Conservation (phyloP, 2,329 filamentous ascomycete genomes). For the Venturia pyrina region DNA sequence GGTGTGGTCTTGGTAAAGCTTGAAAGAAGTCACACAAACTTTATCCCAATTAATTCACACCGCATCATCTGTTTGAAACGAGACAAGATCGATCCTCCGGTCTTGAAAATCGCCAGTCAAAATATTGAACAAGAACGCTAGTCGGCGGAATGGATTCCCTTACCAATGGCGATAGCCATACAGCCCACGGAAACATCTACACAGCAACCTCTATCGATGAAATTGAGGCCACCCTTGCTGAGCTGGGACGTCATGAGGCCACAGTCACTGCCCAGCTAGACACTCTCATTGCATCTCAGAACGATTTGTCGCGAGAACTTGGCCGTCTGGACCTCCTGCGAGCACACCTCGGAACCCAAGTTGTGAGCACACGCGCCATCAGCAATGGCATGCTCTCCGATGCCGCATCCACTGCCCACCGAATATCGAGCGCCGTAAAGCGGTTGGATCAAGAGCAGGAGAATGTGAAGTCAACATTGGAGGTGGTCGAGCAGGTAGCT, state of each 20-base stretch:
- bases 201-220: conserved; percentile 55
- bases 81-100: background rate
- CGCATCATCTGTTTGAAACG: background rate
- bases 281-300: conserved; percentile 68
- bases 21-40: background rate
- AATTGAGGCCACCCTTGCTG: conserved; percentile 65
- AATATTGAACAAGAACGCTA: too few relatives aligned
- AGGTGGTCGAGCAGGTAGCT: conserved; percentile 89
- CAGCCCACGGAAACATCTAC: conserved; percentile 2
- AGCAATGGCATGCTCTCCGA: conserved; percentile 84
- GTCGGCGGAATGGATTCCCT: background rate
- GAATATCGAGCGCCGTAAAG: conserved; percentile 79
- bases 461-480: conserved; percentile 78
- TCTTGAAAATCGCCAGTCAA: too few relatives aligned
- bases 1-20: conserved; percentile 1
- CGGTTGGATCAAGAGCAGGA: conserved; percentile 84
- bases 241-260: conserved; percentile 67
- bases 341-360: conserved; percentile 78
- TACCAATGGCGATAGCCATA: background rate
- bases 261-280: conserved; percentile 65
- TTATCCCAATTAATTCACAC: background rate
- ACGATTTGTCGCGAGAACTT: conserved; percentile 77
- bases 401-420: conserved; percentile 73
- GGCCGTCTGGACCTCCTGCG: conserved; percentile 80
- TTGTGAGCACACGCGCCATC: conserved; percentile 70